phyloP scores from a whole-genome alignment of 495 filamentous ascomycete species.

The Neurospora sp. region DNA sequence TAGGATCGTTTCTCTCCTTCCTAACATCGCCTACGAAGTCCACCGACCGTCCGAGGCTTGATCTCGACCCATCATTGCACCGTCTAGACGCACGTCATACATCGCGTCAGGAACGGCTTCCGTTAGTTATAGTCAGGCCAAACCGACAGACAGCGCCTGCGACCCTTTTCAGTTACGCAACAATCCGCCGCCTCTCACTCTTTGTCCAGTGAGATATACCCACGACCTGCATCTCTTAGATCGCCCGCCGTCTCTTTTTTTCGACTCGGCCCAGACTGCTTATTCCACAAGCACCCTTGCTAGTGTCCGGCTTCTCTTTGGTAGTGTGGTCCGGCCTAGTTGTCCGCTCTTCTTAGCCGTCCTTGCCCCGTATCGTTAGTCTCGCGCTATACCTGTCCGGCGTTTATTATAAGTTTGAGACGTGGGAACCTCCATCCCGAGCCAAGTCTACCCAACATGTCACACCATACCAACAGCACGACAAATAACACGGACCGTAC shows the following conservation, averaged over 20 bases:
- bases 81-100: neutral
- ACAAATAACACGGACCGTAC: conserved; percentile 58
- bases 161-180: neutral
- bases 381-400: neutral
- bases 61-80: neutral
- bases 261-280: neutral
- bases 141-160: neutral
- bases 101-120: neutral
- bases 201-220: neutral
- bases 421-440: neutral
- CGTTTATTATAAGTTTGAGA: neutral
- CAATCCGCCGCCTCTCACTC: neutral
- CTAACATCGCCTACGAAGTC: neutral
- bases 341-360: neutral
- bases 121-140: neutral
- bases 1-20: neutral
- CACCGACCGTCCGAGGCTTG: neutral
- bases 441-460: neutral
- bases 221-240: neutral
- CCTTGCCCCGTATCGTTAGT: neutral
- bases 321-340: neutral
- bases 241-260: neutral
- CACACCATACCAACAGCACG: neutral
- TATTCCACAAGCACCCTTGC: neutral
- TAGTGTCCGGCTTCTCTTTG: neutral